Evolutionary conservation across 768 basidiomycete genomes (phyloP), one percentile per base, ranked within the genome.

Genomic region (Trametes elegans): DNA sequence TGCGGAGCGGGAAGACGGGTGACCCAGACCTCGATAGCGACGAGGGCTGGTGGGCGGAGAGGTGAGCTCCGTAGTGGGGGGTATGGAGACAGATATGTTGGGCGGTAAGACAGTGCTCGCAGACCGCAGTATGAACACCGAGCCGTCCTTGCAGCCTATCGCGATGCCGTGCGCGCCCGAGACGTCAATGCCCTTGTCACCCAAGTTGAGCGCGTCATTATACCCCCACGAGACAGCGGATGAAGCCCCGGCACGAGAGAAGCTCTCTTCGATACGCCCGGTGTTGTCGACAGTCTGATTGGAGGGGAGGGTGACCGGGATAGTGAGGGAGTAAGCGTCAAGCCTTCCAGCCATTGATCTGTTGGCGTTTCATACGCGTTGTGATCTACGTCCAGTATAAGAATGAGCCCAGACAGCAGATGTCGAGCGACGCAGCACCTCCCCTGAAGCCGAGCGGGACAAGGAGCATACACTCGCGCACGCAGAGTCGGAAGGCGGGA

Each of bases 131-230:
- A 76, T 24, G 43, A 66, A 74, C 27, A 74, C 45, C 7, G 70
- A 66, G 24, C 74, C 74, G 36, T 76, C 74, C 38, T 62, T 58
- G 48, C 73, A 74, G 2, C 74, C 74, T 13, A 75, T 49, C 3
- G 63, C 70, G 8, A 65, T 64, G 7, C 70, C 70, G 23, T 48
- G 50, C 13, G 45, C 21, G 7, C 14, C 16, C 3, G n/a, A 5
- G 9, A 27, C 4, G 10, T 51, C 18, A 7, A 9, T 0, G 11
- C 42, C 19, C 2, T 7, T 7, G 3, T 23, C 31, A 3, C 27
- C 21, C 2, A 23, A 2, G 27, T 9, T 9, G 0, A 13, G 9
- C 13, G 24, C 6, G 8, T 24, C 34, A 16, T 34, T 23, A 6
- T 23, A 18, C 0, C 46, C 53, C 62, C 62, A 63, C 6, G 43